A percentile compares a stretch with the other conserved stretches of the same genome.
Evolutionary conservation across 345 rosid species (phyloP).

Genomic region (Aquilaria yunnanensis): DNA sequence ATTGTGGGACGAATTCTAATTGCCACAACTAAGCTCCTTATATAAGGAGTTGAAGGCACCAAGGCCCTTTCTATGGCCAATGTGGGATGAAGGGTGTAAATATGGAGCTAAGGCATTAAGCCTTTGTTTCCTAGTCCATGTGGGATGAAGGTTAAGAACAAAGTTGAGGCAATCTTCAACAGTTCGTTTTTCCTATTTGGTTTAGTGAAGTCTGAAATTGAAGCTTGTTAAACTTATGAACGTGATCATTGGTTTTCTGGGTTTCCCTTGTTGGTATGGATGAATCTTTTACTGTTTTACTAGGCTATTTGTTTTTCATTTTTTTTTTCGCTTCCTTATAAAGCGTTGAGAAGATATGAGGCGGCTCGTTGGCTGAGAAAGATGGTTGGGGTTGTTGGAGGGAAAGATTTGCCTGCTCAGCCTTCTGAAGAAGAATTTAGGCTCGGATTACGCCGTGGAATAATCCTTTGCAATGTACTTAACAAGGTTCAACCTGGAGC

Average conservation of each 20-base stretch:
- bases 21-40: too few relatives aligned
- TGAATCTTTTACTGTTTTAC: neutral
- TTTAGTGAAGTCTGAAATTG: too few relatives aligned
- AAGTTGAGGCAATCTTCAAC: too few relatives aligned
- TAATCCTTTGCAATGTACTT: slow-evolving; percentile 74
- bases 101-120: too few relatives aligned
- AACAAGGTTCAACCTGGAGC: slow-evolving; percentile 86
- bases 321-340: neutral
- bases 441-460: slow-evolving; percentile 88
- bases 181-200: neutral
- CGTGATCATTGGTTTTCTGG: slow-evolving; percentile 3
- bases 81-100: too few relatives aligned
- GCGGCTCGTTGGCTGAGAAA: slow-evolving; percentile 89
- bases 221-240: too few relatives aligned
- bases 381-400: slow-evolving; percentile 56
- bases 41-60: too few relatives aligned
- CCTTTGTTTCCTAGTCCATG: too few relatives aligned
- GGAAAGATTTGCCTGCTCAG: slow-evolving; percentile 82
- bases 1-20: too few relatives aligned
- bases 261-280: neutral
- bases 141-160: too few relatives aligned
- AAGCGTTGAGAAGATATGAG: slow-evolving; percentile 77
- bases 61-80: too few relatives aligned
- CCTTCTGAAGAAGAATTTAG: slow-evolving; percentile 93
- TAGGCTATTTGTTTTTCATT: neutral